These are phyloP conservation scores for Periconia sp. DNA, from an alignment of 2,329 filamentous ascomycete species.

Conservation along the genomic window DNA sequence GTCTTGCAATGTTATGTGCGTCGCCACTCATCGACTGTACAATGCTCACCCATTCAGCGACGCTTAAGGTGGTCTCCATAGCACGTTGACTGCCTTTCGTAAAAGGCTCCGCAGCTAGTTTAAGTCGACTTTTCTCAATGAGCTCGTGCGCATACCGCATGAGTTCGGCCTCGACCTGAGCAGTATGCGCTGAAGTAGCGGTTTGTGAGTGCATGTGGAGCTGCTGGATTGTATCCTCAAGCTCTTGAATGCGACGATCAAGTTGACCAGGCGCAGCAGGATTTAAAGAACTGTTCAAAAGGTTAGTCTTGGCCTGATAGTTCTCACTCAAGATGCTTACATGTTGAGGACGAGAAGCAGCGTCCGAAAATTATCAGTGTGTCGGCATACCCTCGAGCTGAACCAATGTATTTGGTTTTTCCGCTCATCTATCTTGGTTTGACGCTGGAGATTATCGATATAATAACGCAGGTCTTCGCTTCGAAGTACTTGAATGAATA, in stretches of 20 bases:
- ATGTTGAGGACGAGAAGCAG: slow-evolving; percentile 19
- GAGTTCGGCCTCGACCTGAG: slow-evolving; percentile 16
- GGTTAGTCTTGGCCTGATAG: slow-evolving; percentile 12
- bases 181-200: slow-evolving; percentile 11
- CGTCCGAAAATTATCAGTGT: slow-evolving; percentile 21
- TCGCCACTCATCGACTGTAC: slow-evolving; percentile 12
- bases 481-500: slow-evolving; percentile 15
- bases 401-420: slow-evolving; percentile 7
- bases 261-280: slow-evolving; percentile 7
- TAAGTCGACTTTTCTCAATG: slow-evolving; percentile 9
- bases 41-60: slow-evolving; percentile 15
- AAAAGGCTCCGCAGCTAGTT: slow-evolving; percentile 2
- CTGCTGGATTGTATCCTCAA: slow-evolving; percentile 16
- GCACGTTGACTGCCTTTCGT: background rate
- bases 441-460: slow-evolving; percentile 12
- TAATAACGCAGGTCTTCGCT: slow-evolving; percentile 11
- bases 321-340: slow-evolving; percentile 16
- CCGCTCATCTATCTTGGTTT: slow-evolving; percentile 10
- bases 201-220: slow-evolving; percentile 14
- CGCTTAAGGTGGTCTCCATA: too few relatives aligned
- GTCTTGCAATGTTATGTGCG: background rate
- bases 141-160: slow-evolving; percentile 19
- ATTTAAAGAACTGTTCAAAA: slow-evolving; percentile 8
- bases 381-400: slow-evolving; percentile 15
- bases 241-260: slow-evolving; percentile 9